phyloP scores from a whole-genome alignment of 768 basidiomycete genomes.

The Tephrocybe sp. region DNA sequence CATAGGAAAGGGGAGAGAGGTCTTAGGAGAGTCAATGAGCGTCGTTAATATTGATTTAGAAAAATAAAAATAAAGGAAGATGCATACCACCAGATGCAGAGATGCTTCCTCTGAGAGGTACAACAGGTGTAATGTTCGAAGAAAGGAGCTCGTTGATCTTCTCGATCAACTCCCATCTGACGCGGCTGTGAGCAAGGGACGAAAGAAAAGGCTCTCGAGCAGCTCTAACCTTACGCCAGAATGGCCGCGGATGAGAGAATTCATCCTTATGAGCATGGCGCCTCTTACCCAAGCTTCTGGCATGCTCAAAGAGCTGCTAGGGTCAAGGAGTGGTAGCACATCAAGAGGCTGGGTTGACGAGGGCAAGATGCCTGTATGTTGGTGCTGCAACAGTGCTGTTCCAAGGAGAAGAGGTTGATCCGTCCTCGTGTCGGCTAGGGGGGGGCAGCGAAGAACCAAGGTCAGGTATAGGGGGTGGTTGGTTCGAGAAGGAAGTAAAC shows the following conservation, averaged over 20 bases:
- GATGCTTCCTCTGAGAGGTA: constrained; percentile 77
- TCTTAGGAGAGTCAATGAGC: constrained; percentile 24
- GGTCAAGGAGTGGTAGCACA: constrained; percentile 66
- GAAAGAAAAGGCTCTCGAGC: neutral
- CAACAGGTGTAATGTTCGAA: constrained; percentile 66
- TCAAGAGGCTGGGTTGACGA: constrained; percentile 44
- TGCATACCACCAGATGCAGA: constrained; percentile 70
- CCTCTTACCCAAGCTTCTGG: constrained; percentile 86
- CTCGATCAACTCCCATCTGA: constrained; percentile 68
- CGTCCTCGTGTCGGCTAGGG: constrained; percentile 69
- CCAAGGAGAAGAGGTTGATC: constrained; percentile 61
- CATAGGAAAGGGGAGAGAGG: constrained; percentile 53
- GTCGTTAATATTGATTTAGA: neutral
- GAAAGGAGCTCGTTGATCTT: constrained; percentile 62
- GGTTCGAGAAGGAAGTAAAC: constrained; percentile 16
- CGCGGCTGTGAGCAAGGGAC: neutral
- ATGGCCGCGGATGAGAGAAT: constrained; percentile 78
- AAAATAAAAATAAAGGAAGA: constrained; percentile 1
- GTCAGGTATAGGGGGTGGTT: no score
- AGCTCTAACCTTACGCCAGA: constrained; percentile 59
- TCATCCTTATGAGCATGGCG: constrained; percentile 77
- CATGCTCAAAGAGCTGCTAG: constrained; percentile 66
- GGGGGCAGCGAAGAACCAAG: no score
- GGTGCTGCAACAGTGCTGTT: constrained; percentile 69
- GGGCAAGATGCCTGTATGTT: constrained; percentile 67